Conservation (phyloP, 352 stramenopile genomes). For the Pythium vanterpoolii region DNA sequence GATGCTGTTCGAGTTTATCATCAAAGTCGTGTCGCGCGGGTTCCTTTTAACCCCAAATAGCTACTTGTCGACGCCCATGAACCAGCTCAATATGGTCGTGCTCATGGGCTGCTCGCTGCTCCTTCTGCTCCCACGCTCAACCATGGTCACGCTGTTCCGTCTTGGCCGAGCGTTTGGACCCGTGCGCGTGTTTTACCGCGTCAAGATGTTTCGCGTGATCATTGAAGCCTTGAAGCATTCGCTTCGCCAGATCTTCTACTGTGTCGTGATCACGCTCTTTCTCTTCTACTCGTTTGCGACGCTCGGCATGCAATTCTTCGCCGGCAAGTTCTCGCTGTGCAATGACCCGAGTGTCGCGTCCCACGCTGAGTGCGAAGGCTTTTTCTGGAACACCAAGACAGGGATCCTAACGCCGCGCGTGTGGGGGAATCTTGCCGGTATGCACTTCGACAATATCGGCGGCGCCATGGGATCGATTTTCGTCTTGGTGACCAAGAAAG, state of each 20-base stretch:
- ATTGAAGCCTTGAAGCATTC: conserved; percentile 77
- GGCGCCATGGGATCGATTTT: conserved; percentile 74
- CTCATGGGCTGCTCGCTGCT: conserved; percentile 73
- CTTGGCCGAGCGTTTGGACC: conserved; percentile 76
- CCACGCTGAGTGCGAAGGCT: conserved; percentile 47
- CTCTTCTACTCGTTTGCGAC: conserved; percentile 84
- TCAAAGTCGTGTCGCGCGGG: conserved; percentile 79
- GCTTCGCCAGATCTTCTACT: conserved; percentile 75
- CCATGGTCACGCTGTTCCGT: conserved; percentile 69
- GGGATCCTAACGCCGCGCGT: conserved; percentile 66
- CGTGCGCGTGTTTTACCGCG: conserved; percentile 82
- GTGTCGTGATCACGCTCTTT: conserved; percentile 71
- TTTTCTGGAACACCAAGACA: conserved; percentile 55
- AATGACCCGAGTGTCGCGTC: conserved; percentile 61
- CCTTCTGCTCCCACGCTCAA: conserved; percentile 68
- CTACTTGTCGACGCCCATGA: conserved; percentile 81
- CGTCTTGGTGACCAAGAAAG: conserved; percentile 84
- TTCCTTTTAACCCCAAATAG: conserved; percentile 77
- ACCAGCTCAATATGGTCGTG: conserved; percentile 84
- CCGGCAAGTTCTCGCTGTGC: conserved; percentile 75
- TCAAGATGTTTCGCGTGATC: conserved; percentile 84
- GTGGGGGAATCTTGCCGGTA: conserved; percentile 70
- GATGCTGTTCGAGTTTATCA: conserved; percentile 77
- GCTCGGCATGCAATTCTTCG: conserved; percentile 85
- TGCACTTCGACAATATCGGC: conserved; percentile 85